These are phyloP conservation scores for Colletotrichum sp. DNA, from an alignment of 2,329 filamentous ascomycete genomes.

Conservation along the genomic window DNA sequence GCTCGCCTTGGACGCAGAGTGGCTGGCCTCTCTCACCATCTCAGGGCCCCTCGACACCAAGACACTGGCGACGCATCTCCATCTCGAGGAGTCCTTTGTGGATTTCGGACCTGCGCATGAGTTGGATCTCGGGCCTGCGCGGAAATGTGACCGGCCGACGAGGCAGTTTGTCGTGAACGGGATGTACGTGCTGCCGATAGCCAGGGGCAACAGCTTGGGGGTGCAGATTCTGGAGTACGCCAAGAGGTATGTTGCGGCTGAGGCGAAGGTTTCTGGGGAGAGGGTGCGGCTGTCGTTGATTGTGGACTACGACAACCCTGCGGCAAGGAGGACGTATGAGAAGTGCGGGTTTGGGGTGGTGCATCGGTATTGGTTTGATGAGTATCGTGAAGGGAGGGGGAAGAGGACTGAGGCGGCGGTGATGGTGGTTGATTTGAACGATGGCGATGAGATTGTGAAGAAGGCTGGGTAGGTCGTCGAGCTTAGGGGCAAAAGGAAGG, in stretches of 20 bases:
- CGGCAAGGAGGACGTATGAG: background rate
- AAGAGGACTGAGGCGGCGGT: constrained; percentile 13
- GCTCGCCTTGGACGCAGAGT: background rate
- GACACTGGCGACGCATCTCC: background rate
- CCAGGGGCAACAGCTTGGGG: background rate
- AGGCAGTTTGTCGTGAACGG: constrained; percentile 3
- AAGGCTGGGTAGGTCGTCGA: background rate
- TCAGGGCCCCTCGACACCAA: constrained; percentile 2
- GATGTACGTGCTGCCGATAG: constrained; percentile 12
- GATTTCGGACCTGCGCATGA: background rate
- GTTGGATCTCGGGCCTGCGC: background rate
- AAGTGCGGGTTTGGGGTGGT: background rate
- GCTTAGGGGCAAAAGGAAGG: background rate
- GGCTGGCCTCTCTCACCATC: constrained; percentile 1
- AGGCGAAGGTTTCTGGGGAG: background rate
- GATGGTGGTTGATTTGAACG: background rate
- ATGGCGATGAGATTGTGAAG: background rate
- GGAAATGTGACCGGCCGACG: too few relatives aligned
- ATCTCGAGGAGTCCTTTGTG: background rate
- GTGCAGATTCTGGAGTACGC: background rate
- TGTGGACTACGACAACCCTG: constrained; percentile 10
- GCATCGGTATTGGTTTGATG: constrained; percentile 19
- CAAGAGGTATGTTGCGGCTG: background rate
- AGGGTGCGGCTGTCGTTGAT: background rate
- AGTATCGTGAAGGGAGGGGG: background rate